Evolutionary conservation across 169 alveolate species (phyloP), one percentile per base, ranked within the genome.

Genomic region (Eimeria praecox): DNA sequence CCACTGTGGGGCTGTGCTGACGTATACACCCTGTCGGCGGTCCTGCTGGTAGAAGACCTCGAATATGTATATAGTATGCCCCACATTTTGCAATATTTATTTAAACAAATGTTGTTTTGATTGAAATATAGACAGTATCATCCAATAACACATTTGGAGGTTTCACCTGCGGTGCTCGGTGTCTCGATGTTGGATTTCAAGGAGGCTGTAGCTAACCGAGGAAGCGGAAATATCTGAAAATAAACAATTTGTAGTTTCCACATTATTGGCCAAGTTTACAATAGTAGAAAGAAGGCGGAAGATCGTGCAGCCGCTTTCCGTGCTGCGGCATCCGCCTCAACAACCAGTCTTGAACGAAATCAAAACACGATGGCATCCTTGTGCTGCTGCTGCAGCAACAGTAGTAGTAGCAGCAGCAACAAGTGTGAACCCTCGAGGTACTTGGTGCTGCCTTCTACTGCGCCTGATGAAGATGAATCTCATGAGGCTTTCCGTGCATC

Each of bases 371-470:
- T 69, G 78, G 78, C 33, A 4, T n/a, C 78, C 46, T 6, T 75
- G 56, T 62, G 59, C 86, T 75, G 86, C 86, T 42, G 86, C 44
- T 75, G 71, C 73, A n/a, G 73, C 73, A 24, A 73, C 71, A 49
- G 46, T 46, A 80, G 54, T 77, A 52, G 91, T 46, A 80, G 54
- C 91, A 52, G 91, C 75, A 52, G 56, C 91, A 83, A 40, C 77
- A 46, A 85, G 10, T 33, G 30, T 16, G 56, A 66, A 8, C 22
- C 38, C 14, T 42, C 59, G 35, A 42, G 38, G 54, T 52, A 85
- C 69, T 56, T 85, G 49, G 78, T 59, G 78, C n/a, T 85, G 38
- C 92, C 92, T 12, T 40, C 66, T 56, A 22, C 92, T 56, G 38
- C 92, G 0, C 24, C 75, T 54, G 92, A 56, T 33, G 92, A 85